Percentiles rank a stretch among this genome's conserved stretches.
Evolutionary conservation across 176 grass and related monocot genomes (phyloP).

Genomic region (Tuctoria greenei): DNA sequence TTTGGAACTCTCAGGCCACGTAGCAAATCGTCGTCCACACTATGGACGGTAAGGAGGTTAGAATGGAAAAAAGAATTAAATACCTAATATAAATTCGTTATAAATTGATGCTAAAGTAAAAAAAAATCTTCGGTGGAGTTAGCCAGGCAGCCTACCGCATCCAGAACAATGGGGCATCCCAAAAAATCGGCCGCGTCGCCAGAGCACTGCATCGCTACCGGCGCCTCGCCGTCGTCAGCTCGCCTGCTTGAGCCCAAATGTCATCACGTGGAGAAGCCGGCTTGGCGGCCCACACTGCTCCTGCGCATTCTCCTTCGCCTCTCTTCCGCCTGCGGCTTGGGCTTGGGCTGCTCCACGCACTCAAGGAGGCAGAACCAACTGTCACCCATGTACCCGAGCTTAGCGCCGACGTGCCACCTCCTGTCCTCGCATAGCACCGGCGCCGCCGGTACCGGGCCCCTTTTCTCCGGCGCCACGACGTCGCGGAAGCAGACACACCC

Average conservation of each 20-base stretch:
- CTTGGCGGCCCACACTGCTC: neutral
- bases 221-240: neutral
- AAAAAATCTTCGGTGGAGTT: too few relatives aligned
- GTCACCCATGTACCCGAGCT: neutral
- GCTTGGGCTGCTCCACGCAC: neutral
- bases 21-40: too few relatives aligned
- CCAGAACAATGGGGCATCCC: neutral
- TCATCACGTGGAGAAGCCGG: neutral
- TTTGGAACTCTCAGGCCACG: too few relatives aligned
- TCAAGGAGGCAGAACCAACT: constrained; percentile 9
- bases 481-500: neutral
- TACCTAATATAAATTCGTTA: too few relatives aligned
- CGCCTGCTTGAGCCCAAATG: neutral
- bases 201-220: neutral
- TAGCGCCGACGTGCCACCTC: neutral
- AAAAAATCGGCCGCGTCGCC: neutral
- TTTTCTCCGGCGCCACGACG: neutral
- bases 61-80: too few relatives aligned
- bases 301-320: neutral
- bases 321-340: neutral
- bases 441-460: neutral
- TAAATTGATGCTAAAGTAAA: too few relatives aligned
- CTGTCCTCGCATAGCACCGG: neutral
- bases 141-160: neutral
- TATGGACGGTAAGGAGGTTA: too few relatives aligned